Evolutionary conservation across 352 stramenopile genomes (phyloP), one percentile per base, ranked within the genome.

Genomic region (Globisporangium uncinulatum): DNA sequence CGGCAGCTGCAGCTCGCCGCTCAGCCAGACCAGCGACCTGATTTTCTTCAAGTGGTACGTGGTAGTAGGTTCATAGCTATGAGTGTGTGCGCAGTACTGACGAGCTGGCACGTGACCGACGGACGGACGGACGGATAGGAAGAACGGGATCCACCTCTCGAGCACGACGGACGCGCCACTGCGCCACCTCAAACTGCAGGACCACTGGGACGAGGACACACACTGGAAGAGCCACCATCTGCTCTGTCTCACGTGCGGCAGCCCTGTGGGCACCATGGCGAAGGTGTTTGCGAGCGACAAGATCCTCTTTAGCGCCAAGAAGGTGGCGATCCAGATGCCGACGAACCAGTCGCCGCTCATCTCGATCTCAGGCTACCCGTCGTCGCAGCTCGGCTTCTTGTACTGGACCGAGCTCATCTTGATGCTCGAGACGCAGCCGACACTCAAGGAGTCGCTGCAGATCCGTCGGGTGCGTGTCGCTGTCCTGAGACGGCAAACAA

Each of bases 341-440:
- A 74, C 83, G 54, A 51, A 87, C 46, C 70, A 86, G 61, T 89
- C 78, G 11, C 81, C 81, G 21, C 65, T 91, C 61, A 65, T 89
- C 29, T 91, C 81, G 13, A 56, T 89, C 21, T 91, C 81, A 0
- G 81, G 81, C 2, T 91, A 91, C 42, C 81, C 81, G 20, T 91
- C 81, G 31, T 91, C 81, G 17, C 67, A 83, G 20, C 50, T 91
- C 46, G 76, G 69, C 19, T 89, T 91, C 61, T 76, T 69, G 1
- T 89, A 87, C 78, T 91, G 81, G 81, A 83, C 78, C 7, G 81
- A 91, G 51, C 59, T 91, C 19, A 82, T 91, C 55, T 61, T 89
- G 29, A 91, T 89, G 76, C 69, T 83, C 4, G 81, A 89, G 51
- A 78, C 78, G 42, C 78, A 91, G 58, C 76, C 81, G 21, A 68